These are phyloP conservation scores for Mikania micrantha DNA, from an alignment of 129 eudicot species.

Conservation along the genomic window DNA sequence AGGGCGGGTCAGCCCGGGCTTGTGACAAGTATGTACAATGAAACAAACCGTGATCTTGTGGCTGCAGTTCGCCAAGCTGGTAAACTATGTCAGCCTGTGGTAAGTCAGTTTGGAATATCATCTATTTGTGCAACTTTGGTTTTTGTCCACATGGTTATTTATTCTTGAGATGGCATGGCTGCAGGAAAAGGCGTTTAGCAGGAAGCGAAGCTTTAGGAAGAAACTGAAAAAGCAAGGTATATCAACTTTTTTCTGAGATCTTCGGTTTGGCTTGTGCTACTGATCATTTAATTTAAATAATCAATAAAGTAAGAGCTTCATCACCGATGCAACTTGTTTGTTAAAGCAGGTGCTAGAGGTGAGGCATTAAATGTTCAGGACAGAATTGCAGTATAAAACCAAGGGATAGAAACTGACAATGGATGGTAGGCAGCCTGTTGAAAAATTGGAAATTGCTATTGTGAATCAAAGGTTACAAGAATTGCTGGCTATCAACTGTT, in stretches of 20 bases:
- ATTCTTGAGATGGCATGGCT: slow-evolving; percentile 6
- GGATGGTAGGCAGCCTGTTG: too few relatives aligned
- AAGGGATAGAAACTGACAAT: not conserved
- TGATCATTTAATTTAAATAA: too few relatives aligned
- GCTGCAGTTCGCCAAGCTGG: slow-evolving; percentile 88
- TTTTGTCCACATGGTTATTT: not conserved
- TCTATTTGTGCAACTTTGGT: not conserved
- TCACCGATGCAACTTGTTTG: not conserved
- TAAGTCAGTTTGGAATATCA: slow-evolving; percentile 17
- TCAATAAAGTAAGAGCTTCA: not conserved
- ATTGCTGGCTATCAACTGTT: not conserved
- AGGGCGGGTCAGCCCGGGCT: slow-evolving; percentile 93
- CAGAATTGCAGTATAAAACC: slow-evolving; percentile 20
- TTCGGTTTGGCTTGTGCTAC: not conserved
- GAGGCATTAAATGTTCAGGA: slow-evolving; percentile 4
- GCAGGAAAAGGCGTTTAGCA: slow-evolving; percentile 98
- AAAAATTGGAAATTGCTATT: not conserved
- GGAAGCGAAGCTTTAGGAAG: slow-evolving; percentile 90
- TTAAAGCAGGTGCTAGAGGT: slow-evolving; percentile 15
- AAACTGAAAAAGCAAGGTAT: slow-evolving; percentile 74
- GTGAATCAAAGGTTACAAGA: not conserved
- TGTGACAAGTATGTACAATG: slow-evolving; percentile 73
- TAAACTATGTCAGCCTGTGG: slow-evolving; percentile 70
- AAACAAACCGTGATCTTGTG: slow-evolving; percentile 79
- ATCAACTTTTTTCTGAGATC: not conserved